Conservation (phyloP, 2,329 filamentous ascomycete genomes). For the Fusarium mundagurra region DNA sequence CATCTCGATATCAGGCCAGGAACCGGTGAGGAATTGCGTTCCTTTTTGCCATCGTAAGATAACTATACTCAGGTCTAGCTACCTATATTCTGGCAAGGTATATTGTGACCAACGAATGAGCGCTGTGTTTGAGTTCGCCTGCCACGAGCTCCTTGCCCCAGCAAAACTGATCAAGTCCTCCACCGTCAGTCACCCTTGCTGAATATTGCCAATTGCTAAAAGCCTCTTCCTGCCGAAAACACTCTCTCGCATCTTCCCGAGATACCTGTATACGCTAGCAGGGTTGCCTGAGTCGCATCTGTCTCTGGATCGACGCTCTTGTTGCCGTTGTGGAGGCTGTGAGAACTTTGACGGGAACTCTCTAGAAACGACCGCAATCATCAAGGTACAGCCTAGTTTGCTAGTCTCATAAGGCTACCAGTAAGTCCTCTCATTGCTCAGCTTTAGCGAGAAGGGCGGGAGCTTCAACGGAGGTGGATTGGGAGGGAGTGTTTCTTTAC, state of each 20-base stretch:
- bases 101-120: neutral
- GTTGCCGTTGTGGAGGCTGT: neutral
- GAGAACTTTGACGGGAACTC: slow-evolving; percentile 1
- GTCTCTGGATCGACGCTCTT: neutral
- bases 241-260: slow-evolving; percentile 2
- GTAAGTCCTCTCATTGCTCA: neutral
- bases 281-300: slow-evolving; percentile 1
- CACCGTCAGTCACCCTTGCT: neutral
- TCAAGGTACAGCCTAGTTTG: neutral
- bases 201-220: neutral
- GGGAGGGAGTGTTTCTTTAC: neutral
- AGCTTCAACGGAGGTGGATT: slow-evolving; percentile 1
- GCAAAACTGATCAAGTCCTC: neutral
- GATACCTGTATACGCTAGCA: slow-evolving; percentile 4
- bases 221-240: slow-evolving; percentile 1
- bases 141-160: neutral
- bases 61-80: neutral
- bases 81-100: neutral
- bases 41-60: neutral
- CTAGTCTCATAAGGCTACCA: slow-evolving; percentile 2
- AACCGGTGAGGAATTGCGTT: neutral
- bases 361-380: neutral
- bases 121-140: neutral
- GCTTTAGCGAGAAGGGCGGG: neutral
- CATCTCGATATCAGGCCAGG: neutral